Evolutionary conservation across 1,284 basidiomycete species (phyloP).

Genomic region (Pterula multifida): DNA sequence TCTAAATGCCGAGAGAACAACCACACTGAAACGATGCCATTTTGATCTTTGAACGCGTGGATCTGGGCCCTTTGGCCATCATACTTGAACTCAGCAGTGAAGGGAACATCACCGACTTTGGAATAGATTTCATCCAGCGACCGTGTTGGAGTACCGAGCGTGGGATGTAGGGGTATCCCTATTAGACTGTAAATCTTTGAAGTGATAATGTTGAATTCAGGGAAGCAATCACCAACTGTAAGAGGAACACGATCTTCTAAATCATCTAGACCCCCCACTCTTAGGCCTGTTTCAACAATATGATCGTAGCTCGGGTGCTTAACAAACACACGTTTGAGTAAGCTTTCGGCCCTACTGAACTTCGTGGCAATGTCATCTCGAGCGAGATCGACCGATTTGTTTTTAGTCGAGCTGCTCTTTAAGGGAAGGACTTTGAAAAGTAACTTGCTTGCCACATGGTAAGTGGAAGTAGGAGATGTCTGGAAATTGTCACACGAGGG

Average conservation of each 20-base stretch:
- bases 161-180: constrained; percentile 63
- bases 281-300: constrained; percentile 50
- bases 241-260: constrained; percentile 61
- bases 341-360: constrained; percentile 44
- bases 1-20: constrained; percentile 87
- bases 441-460: constrained; percentile 26
- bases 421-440: constrained; percentile 25
- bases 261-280: constrained; percentile 48
- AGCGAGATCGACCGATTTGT: constrained; percentile 29
- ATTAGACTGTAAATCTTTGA: background rate
- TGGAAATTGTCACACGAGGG: constrained; percentile 17
- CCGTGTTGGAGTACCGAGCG: constrained; percentile 75
- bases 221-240: constrained; percentile 48
- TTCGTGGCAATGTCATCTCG: constrained; percentile 33
- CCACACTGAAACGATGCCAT: constrained; percentile 37
- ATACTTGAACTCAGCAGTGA: constrained; percentile 76
- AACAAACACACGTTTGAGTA: constrained; percentile 71
- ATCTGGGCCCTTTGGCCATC: constrained; percentile 86
- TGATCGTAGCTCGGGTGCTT: constrained; percentile 84
- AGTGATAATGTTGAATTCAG: constrained; percentile 18
- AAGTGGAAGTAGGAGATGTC: constrained; percentile 15
- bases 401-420: constrained; percentile 24
- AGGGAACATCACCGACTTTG: constrained; percentile 53
- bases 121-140: constrained; percentile 79
- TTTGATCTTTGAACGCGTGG: constrained; percentile 44